Percentiles rank a stretch among this genome's conserved stretches.
Evolutionary conservation across 768 basidiomycete species (phyloP).

Genomic region (Goffeauzyma gilvescens): DNA sequence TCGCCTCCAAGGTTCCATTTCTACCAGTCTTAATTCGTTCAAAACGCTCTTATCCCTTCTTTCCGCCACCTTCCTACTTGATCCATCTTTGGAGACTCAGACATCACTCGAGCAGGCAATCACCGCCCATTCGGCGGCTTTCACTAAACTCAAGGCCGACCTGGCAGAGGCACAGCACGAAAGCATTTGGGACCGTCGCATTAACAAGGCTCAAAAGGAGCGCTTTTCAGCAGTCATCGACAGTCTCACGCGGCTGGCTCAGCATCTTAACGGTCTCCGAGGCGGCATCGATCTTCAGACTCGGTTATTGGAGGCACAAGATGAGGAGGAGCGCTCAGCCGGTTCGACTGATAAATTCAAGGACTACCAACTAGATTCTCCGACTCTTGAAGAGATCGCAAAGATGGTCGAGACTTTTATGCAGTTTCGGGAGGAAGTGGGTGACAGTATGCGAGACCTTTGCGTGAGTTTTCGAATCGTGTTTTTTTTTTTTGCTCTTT

Average conservation of each 20-base stretch:
- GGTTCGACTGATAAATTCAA: background rate
- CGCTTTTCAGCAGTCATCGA: constrained; percentile 75
- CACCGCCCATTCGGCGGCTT: constrained; percentile 67
- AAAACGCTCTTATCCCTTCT: constrained; percentile 64
- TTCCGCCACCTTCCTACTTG: constrained; percentile 64
- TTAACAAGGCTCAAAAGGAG: constrained; percentile 34
- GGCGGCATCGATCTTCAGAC: constrained; percentile 68
- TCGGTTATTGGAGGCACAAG: constrained; percentile 45
- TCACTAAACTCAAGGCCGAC: constrained; percentile 71
- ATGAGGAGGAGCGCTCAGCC: background rate
- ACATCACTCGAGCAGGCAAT: constrained; percentile 51
- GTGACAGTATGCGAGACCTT: constrained; percentile 21
- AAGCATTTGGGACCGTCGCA: constrained; percentile 38
- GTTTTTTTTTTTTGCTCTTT: background rate
- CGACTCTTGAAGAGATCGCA: constrained; percentile 19
- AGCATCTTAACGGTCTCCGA: constrained; percentile 77
- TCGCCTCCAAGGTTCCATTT: constrained; percentile 57
- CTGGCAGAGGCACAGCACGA: constrained; percentile 75
- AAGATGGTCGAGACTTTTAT: constrained; percentile 3
- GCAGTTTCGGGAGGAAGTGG: constrained; percentile 26
- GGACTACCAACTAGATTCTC: background rate
- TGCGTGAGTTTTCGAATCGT: constrained; percentile 17
- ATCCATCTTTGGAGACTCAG: constrained; percentile 23
- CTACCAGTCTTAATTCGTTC: constrained; percentile 68
- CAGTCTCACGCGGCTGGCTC: constrained; percentile 71